Percentiles rank a stretch among this genome's conserved stretches.
Conservation (phyloP, 768 basidiomycete genomes). For the Thelephora ganbajun region DNA sequence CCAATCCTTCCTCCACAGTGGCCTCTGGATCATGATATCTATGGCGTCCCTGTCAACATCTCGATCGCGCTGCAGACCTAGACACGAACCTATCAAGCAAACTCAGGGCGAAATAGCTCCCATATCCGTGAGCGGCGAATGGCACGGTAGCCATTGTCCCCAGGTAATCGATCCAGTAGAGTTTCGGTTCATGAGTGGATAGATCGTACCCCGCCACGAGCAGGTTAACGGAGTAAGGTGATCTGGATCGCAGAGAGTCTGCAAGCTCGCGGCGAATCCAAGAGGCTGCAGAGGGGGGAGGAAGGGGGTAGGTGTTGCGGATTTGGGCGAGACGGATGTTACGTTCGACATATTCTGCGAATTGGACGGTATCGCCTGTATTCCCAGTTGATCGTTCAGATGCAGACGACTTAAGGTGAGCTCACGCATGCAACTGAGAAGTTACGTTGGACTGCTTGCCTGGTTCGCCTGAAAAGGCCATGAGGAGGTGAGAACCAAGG, state of each 20-base stretch:
- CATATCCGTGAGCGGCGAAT: slow-evolving; percentile 93
- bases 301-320: slow-evolving; percentile 79
- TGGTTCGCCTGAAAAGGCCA: slow-evolving; percentile 93
- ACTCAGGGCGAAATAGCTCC: slow-evolving; percentile 82
- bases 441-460: slow-evolving; percentile 27
- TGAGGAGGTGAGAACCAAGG: slow-evolving; percentile 80
- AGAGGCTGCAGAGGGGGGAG: slow-evolving; percentile 81
- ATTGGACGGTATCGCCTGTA: slow-evolving; percentile 88
- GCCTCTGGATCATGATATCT: slow-evolving; percentile 91
- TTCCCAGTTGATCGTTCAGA: neutral
- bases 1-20: slow-evolving; percentile 73
- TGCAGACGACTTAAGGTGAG: neutral
- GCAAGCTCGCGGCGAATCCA: slow-evolving; percentile 92
- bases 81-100: slow-evolving; percentile 68
- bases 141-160: slow-evolving; percentile 83
- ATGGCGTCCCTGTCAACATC: neutral
- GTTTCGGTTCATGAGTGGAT: slow-evolving; percentile 51
- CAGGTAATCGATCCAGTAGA: slow-evolving; percentile 96
- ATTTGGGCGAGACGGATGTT: slow-evolving; percentile 96
- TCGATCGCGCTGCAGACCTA: neutral
- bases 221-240: slow-evolving; percentile 84
- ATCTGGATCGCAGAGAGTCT: slow-evolving; percentile 74
- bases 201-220: slow-evolving; percentile 89
- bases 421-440: slow-evolving; percentile 1
- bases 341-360: slow-evolving; percentile 91